Percentiles rank a stretch among this genome's conserved stretches.
Evolutionary conservation across 2,329 filamentous ascomycete genomes (phyloP).

Genomic region (Colletotrichum tropicale): DNA sequence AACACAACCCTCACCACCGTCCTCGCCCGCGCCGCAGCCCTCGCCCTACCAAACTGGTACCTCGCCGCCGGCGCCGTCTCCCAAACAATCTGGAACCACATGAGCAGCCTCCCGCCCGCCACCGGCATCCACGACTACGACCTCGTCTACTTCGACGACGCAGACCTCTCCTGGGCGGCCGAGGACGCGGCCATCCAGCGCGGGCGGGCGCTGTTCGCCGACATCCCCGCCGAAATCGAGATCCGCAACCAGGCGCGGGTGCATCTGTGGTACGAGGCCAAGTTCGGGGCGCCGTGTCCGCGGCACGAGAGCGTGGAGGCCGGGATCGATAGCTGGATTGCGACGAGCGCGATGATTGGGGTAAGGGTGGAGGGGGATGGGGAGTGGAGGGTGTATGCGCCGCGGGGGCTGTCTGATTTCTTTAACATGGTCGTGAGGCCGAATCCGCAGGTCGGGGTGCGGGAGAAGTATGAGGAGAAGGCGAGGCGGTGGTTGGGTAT

Average conservation of each 20-base stretch:
- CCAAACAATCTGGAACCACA: constrained; percentile 42
- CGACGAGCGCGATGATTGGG: constrained; percentile 38
- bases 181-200: constrained; percentile 36
- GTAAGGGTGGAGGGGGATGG: constrained; percentile 27
- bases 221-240: constrained; percentile 34
- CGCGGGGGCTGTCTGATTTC: constrained; percentile 37
- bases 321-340: constrained; percentile 37
- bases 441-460: constrained; percentile 29
- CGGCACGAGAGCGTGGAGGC: constrained; percentile 32
- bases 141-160: constrained; percentile 36
- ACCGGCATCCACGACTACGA: constrained; percentile 42
- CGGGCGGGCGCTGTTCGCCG: constrained; percentile 32
- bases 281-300: constrained; percentile 33
- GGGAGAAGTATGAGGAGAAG: constrained; percentile 33
- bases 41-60: constrained; percentile 37
- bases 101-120: constrained; percentile 30
- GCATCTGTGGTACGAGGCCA: constrained; percentile 39
- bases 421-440: constrained; percentile 37
- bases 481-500: constrained; percentile 31
- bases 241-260: constrained; percentile 43
- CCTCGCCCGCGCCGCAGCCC: constrained; percentile 26
- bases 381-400: constrained; percentile 38
- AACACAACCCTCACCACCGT: constrained; percentile 33
- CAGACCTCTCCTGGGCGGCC: constrained; percentile 39
- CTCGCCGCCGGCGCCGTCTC: constrained; percentile 39